Evolutionary conservation across 2,329 filamentous ascomycete genomes (phyloP).

Genomic region (Botryosphaeria dothidea): DNA sequence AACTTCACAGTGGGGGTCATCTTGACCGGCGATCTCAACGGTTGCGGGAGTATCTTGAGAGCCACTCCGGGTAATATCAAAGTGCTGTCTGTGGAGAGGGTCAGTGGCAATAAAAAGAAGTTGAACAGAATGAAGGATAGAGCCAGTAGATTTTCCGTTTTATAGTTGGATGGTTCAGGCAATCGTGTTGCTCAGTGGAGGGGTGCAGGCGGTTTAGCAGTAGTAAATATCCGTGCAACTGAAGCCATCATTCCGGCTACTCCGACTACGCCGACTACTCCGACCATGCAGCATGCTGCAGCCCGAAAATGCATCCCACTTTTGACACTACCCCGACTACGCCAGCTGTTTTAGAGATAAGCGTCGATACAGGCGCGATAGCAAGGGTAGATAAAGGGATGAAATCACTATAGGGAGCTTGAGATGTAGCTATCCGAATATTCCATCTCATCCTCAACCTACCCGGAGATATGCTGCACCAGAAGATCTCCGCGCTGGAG

Average conservation of each 20-base stretch:
- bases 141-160: background rate
- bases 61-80: background rate
- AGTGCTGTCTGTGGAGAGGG: background rate
- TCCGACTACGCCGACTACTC: conserved; percentile 1
- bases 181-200: too few relatives aligned
- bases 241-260: background rate
- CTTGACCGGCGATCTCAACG: background rate
- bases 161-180: background rate
- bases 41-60: too few relatives aligned
- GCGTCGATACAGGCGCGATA: background rate
- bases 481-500: background rate
- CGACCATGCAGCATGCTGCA: background rate
- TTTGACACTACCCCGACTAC: background rate
- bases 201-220: too few relatives aligned
- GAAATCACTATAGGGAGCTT: too few relatives aligned
- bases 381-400: background rate
- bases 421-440: too few relatives aligned
- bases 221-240: background rate
- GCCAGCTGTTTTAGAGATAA: background rate
- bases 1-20: background rate
- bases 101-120: background rate
- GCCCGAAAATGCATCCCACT: background rate
- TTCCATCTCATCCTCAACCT: background rate
- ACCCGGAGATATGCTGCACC: background rate
- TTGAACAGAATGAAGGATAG: background rate